Evolutionary conservation across 305 asterid genomes (phyloP).

Genomic region (Withania somnifera): DNA sequence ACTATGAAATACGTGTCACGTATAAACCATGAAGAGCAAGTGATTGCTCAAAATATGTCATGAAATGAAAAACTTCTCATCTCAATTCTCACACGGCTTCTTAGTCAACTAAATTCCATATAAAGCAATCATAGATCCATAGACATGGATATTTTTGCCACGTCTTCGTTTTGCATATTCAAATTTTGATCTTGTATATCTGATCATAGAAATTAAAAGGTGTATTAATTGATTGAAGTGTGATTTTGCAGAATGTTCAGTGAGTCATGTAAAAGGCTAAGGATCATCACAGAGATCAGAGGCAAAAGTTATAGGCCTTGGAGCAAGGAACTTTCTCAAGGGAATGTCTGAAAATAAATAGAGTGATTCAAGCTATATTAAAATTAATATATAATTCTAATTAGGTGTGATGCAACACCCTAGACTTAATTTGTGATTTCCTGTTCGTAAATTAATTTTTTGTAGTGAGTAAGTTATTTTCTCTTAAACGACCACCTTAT

Average conservation of each 20-base stretch:
- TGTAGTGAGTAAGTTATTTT: not conserved
- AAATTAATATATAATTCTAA: not conserved
- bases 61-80: not conserved
- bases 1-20: not conserved
- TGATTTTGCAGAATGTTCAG: constrained; percentile 49
- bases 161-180: not conserved
- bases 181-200: not conserved
- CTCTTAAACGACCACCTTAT: not conserved
- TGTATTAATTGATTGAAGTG: not conserved
- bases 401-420: not conserved
- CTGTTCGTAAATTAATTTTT: not conserved
- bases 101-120: not conserved
- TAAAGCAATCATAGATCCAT: not conserved
- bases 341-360: constrained; percentile 16
- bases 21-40: not conserved
- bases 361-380: too few relatives aligned
- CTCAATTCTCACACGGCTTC: not conserved
- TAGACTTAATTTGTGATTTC: not conserved
- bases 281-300: constrained; percentile 73
- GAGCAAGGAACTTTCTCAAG: constrained; percentile 38
- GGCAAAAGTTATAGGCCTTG: constrained; percentile 40
- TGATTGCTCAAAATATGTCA: not conserved
- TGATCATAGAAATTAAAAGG: not conserved
- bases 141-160: not conserved
- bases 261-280: constrained; percentile 62